A percentile compares a stretch with the other conserved stretches of the same genome.
phyloP scores from a whole-genome alignment of 805 yeast genomes.

The Saturnispora serradocipensis region DNA sequence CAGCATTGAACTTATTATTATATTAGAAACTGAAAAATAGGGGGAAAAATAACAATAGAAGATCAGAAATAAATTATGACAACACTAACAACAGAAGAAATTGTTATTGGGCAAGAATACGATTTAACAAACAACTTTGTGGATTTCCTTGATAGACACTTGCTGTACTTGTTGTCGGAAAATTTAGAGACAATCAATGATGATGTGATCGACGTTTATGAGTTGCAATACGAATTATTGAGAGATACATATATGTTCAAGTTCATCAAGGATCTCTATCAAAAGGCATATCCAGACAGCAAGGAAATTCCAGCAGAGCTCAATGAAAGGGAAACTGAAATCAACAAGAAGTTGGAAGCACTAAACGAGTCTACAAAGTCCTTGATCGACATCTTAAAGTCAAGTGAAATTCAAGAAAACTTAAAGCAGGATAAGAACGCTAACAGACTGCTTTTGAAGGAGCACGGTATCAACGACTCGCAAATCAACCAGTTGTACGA shows the following conservation, averaged over 20 bases:
- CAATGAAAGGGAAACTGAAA: constrained; percentile 30
- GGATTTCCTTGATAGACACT: constrained; percentile 54
- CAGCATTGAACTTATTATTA: not conserved
- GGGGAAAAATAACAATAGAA: not conserved
- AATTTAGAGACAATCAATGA: constrained; percentile 20
- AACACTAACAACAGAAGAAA: constrained; percentile 15
- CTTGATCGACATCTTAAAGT: constrained; percentile 36
- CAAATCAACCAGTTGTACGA: constrained; percentile 44
- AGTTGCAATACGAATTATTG: constrained; percentile 42
- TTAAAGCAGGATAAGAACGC: constrained; percentile 47
- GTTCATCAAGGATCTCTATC: constrained; percentile 38
- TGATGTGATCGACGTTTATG: constrained; percentile 32
- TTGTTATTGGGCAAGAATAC: constrained; percentile 37
- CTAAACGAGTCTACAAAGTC: constrained; percentile 36
- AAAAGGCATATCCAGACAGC: constrained; percentile 31
- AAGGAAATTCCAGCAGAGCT: constrained; percentile 33
- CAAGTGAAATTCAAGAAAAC: constrained; percentile 42
- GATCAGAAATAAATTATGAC: not conserved
- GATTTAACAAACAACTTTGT: constrained; percentile 47
- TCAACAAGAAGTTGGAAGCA: constrained; percentile 30
- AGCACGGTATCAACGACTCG: constrained; percentile 38
- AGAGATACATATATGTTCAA: constrained; percentile 50
- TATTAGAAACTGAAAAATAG: too few relatives aligned
- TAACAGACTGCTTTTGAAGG: constrained; percentile 38
- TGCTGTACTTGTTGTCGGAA: constrained; percentile 33